These are phyloP conservation scores for Solanum phureja DNA, from an alignment of 257 asterid genomes.

Conservation along the genomic window DNA sequence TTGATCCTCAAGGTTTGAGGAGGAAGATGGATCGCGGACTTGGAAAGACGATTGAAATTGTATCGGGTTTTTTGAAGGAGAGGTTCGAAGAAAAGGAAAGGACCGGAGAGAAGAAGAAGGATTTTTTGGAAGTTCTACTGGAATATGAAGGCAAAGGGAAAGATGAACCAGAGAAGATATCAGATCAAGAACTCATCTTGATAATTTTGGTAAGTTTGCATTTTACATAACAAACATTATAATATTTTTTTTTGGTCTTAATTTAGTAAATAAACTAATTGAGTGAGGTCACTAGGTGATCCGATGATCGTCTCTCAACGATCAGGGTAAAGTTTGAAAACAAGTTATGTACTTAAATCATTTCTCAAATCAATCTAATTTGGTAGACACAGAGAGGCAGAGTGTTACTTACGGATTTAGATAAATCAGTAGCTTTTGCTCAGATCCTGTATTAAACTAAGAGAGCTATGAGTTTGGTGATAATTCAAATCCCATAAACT, in stretches of 20 bases:
- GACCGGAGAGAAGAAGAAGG: conserved; percentile 11
- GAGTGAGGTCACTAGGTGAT: neutral
- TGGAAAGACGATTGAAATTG: conserved; percentile 25
- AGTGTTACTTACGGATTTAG: neutral
- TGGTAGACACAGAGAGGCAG: neutral
- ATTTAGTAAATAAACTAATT: neutral
- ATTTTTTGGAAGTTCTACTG: conserved; percentile 47
- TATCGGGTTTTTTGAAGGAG: conserved; percentile 30
- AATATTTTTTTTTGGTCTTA: neutral
- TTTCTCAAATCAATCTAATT: neutral
- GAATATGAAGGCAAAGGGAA: conserved; percentile 26
- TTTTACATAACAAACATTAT: neutral
- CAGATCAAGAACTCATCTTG: conserved; percentile 33
- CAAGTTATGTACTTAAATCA: neutral
- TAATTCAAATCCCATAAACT: neutral
- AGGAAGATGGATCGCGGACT: conserved; percentile 22
- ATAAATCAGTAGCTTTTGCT: neutral
- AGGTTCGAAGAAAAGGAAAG: conserved; percentile 1
- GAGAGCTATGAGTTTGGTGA: neutral
- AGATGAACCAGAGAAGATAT: conserved; percentile 28
- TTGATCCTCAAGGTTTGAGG: conserved; percentile 43
- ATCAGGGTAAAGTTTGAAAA: neutral
- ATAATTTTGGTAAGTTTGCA: conserved; percentile 30
- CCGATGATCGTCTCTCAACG: neutral
- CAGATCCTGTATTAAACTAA: neutral